Evolutionary conservation across 306 rosid genomes (phyloP), one percentile per base, ranked within the genome.

Genomic region (Fragaria vesca): DNA sequence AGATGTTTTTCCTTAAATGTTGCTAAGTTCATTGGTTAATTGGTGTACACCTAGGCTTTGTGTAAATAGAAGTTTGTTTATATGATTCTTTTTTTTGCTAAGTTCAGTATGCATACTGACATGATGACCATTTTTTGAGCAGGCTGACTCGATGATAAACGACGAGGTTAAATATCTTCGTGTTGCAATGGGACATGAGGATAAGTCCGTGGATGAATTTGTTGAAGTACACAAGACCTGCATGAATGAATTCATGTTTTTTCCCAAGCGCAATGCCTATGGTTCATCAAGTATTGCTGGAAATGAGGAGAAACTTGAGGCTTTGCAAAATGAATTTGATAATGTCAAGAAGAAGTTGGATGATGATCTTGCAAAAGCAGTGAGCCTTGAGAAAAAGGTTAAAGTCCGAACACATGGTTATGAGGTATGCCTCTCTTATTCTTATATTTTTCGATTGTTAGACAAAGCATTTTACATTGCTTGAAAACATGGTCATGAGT

Each of bases 221-320:
- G 85, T 90, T 78, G 98, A 94, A 77, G 98, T 96, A 2, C 98
- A 94, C 83, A 83, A 86, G 62, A 90, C 93, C 57, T 91, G 97
- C 84, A 78, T 88, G 46, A 89, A 84, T 76, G 98, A 91, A 81
- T 94, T 94, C 77, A 94, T 89, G 89, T 94, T 86, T 85, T 91
- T 94, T 68, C 90, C 91, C 55, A 87, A 92, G 32, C 93, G 96
- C 47, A 85, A 82, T 81, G 97, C 97, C 16, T 94, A 86, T 83
- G 98, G 94, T 65, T 85, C 89, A 57, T 91, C 98, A 20, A 94
- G 97, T 54, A 92, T 94, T 74, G 98, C 98, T 69, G 97, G 96
- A 75, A 89, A 89, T 84, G 73, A 73, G 85, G 98, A 94, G 85
- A 94, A 94, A 84, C 85, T 94, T 76, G 94, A 93, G 9, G 98